A percentile compares a stretch with the other conserved stretches of the same genome.
These are phyloP conservation scores for Pontederia crassipes DNA, from an alignment of 176 grass and related monocot species.

Conservation along the genomic window DNA sequence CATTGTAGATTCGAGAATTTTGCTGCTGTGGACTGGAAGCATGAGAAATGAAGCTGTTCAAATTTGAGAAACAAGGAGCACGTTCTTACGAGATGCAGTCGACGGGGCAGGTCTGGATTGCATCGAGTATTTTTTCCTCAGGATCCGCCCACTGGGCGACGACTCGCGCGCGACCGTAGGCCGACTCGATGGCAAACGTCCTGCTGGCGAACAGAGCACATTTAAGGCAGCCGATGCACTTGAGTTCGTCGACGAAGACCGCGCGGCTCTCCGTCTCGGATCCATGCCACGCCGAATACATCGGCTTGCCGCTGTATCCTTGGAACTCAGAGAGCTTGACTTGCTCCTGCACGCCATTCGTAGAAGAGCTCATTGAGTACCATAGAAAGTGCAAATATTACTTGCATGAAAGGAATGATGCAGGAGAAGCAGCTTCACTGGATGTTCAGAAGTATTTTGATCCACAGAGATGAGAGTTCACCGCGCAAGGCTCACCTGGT, in stretches of 20 bases:
- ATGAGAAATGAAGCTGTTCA: background rate
- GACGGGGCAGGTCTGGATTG: slow-evolving; percentile 71
- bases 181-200: slow-evolving; percentile 81
- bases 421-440: no score
- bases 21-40: no score
- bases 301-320: slow-evolving; percentile 74
- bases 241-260: slow-evolving; percentile 84
- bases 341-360: slow-evolving; percentile 39
- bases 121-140: slow-evolving; percentile 75
- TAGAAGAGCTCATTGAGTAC: no score
- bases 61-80: background rate
- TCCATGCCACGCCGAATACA: slow-evolving; percentile 76
- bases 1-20: background rate
- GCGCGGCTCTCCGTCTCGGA: slow-evolving; percentile 44
- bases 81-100: slow-evolving; percentile 61
- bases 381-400: no score
- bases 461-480: no score
- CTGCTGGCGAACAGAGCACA: slow-evolving; percentile 63
- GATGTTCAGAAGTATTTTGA: no score
- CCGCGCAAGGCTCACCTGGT: slow-evolving; percentile 26
- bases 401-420: no score
- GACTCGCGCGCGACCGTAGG: slow-evolving; percentile 73
- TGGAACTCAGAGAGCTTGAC: slow-evolving; percentile 60
- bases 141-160: slow-evolving; percentile 83
- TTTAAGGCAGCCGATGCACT: slow-evolving; percentile 85